These are phyloP conservation scores for Barnettozyma sp. DNA, from an alignment of 805 yeast genomes.

Conservation along the genomic window DNA sequence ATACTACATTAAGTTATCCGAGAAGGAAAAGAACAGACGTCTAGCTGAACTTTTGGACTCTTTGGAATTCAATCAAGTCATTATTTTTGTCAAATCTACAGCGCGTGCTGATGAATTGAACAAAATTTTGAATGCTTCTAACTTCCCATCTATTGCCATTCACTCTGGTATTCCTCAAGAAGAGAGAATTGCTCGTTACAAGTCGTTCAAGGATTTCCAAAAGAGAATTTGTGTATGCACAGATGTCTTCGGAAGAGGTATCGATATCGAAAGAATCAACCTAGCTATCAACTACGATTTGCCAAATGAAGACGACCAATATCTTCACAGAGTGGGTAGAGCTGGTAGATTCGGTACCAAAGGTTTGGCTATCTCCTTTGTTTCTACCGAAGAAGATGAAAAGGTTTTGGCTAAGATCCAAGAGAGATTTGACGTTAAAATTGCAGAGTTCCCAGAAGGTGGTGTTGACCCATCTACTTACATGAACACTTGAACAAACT, in stretches of 20 bases:
- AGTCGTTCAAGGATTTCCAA: slow-evolving; percentile 94
- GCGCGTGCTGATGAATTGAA: slow-evolving; percentile 89
- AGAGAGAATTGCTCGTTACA: slow-evolving; percentile 95
- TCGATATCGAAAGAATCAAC: slow-evolving; percentile 97
- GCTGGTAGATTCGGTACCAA: slow-evolving; percentile 99
- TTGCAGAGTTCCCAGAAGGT: slow-evolving; percentile 92
- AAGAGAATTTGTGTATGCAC: slow-evolving; percentile 98
- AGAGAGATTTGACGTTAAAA: slow-evolving; percentile 94
- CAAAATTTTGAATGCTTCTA: slow-evolving; percentile 80
- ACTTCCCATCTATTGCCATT: slow-evolving; percentile 95
- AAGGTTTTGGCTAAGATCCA: slow-evolving; percentile 88
- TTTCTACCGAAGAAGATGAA: slow-evolving; percentile 80
- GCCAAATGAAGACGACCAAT: slow-evolving; percentile 95
- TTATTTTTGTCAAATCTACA: slow-evolving; percentile 89
- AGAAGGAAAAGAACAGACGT: slow-evolving; percentile 88
- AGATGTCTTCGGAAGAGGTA: slow-evolving; percentile 98
- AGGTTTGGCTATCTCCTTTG: slow-evolving; percentile 92
- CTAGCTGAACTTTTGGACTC: slow-evolving; percentile 88
- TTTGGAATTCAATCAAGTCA: slow-evolving; percentile 96
- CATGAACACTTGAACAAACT: slow-evolving; percentile 97
- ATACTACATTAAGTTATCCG: slow-evolving; percentile 83
- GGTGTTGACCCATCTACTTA: slow-evolving; percentile 97
- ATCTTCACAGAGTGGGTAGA: slow-evolving; percentile 98
- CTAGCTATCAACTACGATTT: slow-evolving; percentile 96
- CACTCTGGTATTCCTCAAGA: slow-evolving; percentile 95